Percentiles rank a stretch among this genome's conserved stretches.
These are phyloP conservation scores for Glonium stellatum DNA, from an alignment of 495 filamentous ascomycete genomes.

Conservation along the genomic window DNA sequence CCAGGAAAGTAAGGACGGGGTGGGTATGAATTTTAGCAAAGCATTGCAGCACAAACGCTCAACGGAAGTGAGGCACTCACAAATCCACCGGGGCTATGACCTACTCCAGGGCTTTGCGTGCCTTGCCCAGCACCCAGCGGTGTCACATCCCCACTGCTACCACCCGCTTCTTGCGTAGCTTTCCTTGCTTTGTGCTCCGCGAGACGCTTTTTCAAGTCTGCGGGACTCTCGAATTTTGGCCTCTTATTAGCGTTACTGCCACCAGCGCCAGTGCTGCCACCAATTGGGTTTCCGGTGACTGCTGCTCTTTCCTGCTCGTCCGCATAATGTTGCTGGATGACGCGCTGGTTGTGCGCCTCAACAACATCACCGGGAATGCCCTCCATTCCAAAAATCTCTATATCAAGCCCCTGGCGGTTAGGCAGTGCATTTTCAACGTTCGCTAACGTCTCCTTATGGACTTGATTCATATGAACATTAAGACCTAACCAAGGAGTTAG, in stretches of 20 bases:
- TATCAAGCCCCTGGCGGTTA: conserved; percentile 71
- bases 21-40: no score
- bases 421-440: conserved; percentile 86
- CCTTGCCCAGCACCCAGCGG: conserved; percentile 40
- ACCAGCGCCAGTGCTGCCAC: neutral
- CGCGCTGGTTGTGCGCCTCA: conserved; percentile 73
- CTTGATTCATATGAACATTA: conserved; percentile 93
- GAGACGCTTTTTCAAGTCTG: conserved; percentile 27
- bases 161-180: conserved; percentile 32
- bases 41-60: no score
- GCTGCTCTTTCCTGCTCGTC: conserved; percentile 76
- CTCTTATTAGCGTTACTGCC: conserved; percentile 16
- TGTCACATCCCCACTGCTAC: conserved; percentile 55
- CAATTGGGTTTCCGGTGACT: conserved; percentile 70
- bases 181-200: conserved; percentile 25
- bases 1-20: no score
- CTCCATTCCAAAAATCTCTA: conserved; percentile 98
- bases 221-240: conserved; percentile 23
- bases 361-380: conserved; percentile 85
- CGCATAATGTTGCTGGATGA: conserved; percentile 73
- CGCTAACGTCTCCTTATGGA: conserved; percentile 85
- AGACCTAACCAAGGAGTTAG: conserved; percentile 54
- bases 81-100: conserved; percentile 48
- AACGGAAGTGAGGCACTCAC: conserved; percentile 42
- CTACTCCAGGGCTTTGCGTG: conserved; percentile 48